phyloP scores from a whole-genome alignment of 306 rosid genomes.

The Lathyrus oleraceus region DNA sequence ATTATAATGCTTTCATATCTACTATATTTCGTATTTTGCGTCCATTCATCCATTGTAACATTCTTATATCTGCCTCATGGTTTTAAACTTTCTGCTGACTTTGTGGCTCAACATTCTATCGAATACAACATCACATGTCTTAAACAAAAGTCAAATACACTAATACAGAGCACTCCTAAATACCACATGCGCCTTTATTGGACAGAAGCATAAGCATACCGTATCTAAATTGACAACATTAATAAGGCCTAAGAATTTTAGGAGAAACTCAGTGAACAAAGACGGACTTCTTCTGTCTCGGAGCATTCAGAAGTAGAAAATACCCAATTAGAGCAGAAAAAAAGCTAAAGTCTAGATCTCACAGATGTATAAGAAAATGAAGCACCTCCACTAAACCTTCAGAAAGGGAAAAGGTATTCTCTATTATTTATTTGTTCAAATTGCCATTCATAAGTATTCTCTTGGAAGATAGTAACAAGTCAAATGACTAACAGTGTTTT shows the following conservation, averaged over 20 bases:
- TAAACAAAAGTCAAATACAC: not conserved
- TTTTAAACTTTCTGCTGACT: not conserved
- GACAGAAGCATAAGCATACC: not conserved
- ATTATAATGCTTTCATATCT: not conserved
- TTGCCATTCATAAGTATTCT: not conserved
- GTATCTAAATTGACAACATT: conserved; percentile 6
- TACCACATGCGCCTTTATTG: conserved; percentile 7
- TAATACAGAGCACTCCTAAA: not conserved
- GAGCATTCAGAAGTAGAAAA: not conserved
- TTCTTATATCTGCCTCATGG: not conserved
- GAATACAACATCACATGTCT: not conserved
- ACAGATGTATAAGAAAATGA: conserved; percentile 13
- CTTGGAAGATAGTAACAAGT: not conserved
- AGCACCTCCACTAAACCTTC: not conserved
- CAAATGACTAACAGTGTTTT: not conserved
- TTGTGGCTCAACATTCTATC: not conserved
- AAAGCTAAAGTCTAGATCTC: conserved; percentile 8
- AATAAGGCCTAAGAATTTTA: conserved; percentile 8
- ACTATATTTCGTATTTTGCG: not conserved
- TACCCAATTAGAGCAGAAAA: not conserved
- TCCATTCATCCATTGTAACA: not conserved
- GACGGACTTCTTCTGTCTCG: not conserved
- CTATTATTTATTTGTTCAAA: conserved; percentile 10
- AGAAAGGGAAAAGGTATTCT: not conserved
- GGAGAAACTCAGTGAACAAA: conserved; percentile 9